Conservation (phyloP, 305 asterid genomes). For the Salvia sclarea region DNA sequence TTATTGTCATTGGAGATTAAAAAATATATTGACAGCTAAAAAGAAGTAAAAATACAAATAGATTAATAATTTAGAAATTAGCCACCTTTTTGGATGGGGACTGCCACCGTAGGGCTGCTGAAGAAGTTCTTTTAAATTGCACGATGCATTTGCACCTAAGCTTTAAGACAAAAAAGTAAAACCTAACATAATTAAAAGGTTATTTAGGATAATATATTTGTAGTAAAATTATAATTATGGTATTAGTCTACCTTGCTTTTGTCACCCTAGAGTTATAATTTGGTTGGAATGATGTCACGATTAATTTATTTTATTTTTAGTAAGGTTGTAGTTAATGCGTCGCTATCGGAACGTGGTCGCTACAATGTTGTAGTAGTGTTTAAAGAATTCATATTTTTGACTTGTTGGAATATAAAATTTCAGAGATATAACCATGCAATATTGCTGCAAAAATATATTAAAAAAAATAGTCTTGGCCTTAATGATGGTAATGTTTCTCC, state of each 20-base stretch:
- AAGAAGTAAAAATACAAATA: not conserved
- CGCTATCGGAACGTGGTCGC: not conserved
- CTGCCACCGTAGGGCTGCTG: slow-evolving; percentile 37
- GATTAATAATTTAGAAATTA: not conserved
- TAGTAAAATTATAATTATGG: not conserved
- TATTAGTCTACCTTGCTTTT: slow-evolving; percentile 23
- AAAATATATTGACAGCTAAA: slow-evolving; percentile 10
- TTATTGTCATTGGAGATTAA: not conserved
- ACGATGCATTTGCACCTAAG: slow-evolving; percentile 22
- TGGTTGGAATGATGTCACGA: not conserved
- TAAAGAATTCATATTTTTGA: not conserved
- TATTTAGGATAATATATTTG: slow-evolving; percentile 13
- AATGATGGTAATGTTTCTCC: too few species aligned
- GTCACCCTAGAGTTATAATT: slow-evolving; percentile 8
- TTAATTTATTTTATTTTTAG: not conserved
- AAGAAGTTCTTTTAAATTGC: not conserved
- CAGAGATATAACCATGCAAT: not conserved
- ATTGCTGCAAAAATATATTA: too few species aligned
- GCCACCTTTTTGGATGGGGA: not conserved
- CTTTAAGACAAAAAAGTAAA: not conserved
- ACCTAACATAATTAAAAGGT: not conserved
- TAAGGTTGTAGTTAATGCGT: not conserved
- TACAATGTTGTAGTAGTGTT: not conserved
- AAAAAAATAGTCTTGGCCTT: too few species aligned
- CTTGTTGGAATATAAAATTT: not conserved